These are phyloP conservation scores for Colletotrichum agaves DNA, from an alignment of 2,329 filamentous ascomycete genomes.

Conservation along the genomic window DNA sequence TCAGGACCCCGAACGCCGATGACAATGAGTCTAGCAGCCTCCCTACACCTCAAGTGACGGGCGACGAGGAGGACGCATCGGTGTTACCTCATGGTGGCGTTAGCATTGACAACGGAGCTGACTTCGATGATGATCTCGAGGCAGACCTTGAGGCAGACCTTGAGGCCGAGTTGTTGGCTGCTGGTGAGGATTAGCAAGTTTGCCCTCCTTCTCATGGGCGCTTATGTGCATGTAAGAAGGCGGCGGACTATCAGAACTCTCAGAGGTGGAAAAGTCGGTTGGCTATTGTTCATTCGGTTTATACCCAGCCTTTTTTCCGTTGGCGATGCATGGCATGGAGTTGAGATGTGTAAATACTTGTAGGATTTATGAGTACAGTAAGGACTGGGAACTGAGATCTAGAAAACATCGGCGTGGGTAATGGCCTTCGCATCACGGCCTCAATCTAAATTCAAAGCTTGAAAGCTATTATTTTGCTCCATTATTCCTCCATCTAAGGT, in stretches of 20 bases:
- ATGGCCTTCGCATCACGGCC: neutral
- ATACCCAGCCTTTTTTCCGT: constrained; percentile 37
- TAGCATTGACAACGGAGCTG: constrained; percentile 48
- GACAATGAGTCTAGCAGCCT: constrained; percentile 50
- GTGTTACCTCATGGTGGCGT: constrained; percentile 38
- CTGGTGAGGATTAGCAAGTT: constrained; percentile 41
- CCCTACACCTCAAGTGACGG: constrained; percentile 54
- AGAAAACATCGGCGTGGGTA: neutral
- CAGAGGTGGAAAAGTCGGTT: constrained; percentile 26
- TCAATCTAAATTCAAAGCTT: neutral
- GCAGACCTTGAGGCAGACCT: constrained; percentile 66
- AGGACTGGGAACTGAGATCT: constrained; percentile 7
- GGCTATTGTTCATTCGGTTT: constrained; percentile 37
- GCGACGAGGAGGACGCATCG: constrained; percentile 52
- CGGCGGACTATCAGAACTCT: neutral
- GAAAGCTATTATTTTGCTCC: neutral
- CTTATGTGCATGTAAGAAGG: constrained; percentile 6
- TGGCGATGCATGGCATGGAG: constrained; percentile 39
- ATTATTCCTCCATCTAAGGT: too few species aligned
- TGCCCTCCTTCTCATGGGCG: neutral
- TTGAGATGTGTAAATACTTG: constrained; percentile 35
- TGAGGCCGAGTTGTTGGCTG: constrained; percentile 72
- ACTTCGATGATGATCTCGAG: constrained; percentile 56
- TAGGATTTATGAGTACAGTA: constrained; percentile 26
- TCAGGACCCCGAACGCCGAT: constrained; percentile 53